phyloP scores from a whole-genome alignment of 2,329 filamentous ascomycete genomes.

The Cladophialophora yegresii region DNA sequence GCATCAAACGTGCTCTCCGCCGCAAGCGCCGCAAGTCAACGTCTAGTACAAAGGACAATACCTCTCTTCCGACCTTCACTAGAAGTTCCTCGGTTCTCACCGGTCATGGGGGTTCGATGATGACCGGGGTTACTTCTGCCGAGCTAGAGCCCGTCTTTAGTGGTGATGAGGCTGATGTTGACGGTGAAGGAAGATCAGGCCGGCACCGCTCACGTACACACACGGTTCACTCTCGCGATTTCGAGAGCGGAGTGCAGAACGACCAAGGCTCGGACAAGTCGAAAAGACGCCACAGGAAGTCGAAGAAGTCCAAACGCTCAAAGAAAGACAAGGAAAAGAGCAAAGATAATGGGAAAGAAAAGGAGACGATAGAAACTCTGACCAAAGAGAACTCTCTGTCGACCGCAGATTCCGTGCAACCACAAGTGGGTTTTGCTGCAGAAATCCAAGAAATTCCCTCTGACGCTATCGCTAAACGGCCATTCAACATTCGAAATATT shows the following conservation, averaged over 20 bases:
- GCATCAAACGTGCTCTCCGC: constrained; percentile 74
- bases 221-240: constrained; percentile 49
- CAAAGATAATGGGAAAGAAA: constrained; percentile 44
- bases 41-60: constrained; percentile 65
- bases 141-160: constrained; percentile 42
- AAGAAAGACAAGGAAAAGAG: constrained; percentile 32
- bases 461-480: constrained; percentile 45
- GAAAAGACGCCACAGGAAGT: constrained; percentile 41
- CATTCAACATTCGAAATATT: constrained; percentile 62
- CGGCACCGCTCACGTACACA: constrained; percentile 30
- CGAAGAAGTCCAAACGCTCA: constrained; percentile 29
- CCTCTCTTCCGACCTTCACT: constrained; percentile 46
- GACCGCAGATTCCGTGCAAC: constrained; percentile 17
- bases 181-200: constrained; percentile 45
- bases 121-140: constrained; percentile 18
- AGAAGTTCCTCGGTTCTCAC: constrained; percentile 45
- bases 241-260: constrained; percentile 43
- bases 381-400: constrained; percentile 10
- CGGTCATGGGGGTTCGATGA: constrained; percentile 35
- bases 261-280: constrained; percentile 34
- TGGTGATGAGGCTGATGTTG: constrained; percentile 58
- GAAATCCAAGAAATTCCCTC: constrained; percentile 38
- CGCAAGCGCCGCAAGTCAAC: constrained; percentile 75
- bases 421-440: constrained; percentile 62
- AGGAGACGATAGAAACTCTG: constrained; percentile 29